Evolutionary conservation across 2,329 filamentous ascomycete species (phyloP).

Genomic region (Curvularia sp.): DNA sequence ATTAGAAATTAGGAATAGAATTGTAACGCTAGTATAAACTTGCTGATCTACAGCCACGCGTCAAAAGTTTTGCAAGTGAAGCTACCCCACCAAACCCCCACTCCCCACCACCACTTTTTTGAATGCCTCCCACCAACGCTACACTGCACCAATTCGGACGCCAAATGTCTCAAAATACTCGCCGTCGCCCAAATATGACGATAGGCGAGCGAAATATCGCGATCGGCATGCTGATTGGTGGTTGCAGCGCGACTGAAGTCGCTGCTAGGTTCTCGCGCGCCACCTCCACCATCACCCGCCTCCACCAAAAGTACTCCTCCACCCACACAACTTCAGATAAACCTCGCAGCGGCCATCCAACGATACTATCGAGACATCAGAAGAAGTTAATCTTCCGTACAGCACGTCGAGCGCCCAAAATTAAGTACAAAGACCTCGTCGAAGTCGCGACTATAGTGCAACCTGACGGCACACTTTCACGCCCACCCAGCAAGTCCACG

Average conservation of each 20-base stretch:
- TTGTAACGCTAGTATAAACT: too few relatives aligned
- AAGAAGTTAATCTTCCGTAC: not conserved
- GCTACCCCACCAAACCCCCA: too few relatives aligned
- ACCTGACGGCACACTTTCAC: not conserved
- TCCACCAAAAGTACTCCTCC: too few relatives aligned
- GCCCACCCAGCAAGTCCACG: not conserved
- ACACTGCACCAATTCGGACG: not conserved
- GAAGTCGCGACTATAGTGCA: not conserved
- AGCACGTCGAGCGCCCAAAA: not conserved
- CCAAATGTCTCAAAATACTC: not conserved
- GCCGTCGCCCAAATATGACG: not conserved
- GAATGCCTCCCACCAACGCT: not conserved
- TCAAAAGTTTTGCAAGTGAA: too few relatives aligned
- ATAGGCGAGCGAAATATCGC: not conserved
- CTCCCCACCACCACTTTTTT: too few relatives aligned
- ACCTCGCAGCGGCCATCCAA: too few relatives aligned
- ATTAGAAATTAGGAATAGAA: too few relatives aligned
- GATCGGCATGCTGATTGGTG: not conserved
- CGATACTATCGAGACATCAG: not conserved
- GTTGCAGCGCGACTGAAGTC: not conserved
- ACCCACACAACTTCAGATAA: too few relatives aligned
- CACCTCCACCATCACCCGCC: not conserved
- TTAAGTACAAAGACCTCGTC: not conserved
- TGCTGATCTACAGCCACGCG: too few relatives aligned
- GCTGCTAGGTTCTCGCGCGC: not conserved